Base-by-base conservation (phyloP, 306 rosid species). In the Fragaria iinumae region DNA sequence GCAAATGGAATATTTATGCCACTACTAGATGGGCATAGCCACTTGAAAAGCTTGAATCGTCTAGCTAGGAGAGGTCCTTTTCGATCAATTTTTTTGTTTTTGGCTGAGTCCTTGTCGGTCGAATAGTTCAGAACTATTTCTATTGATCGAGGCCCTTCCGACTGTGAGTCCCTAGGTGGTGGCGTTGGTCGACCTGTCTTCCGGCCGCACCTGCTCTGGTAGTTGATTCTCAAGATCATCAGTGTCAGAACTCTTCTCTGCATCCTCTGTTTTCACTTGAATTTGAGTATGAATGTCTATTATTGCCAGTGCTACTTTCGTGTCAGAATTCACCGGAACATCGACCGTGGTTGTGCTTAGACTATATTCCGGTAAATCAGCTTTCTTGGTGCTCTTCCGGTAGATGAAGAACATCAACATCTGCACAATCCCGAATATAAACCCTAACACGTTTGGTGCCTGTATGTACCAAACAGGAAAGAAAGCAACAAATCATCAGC, bases 361-460 rank as follows among this genome's bases (percentile, higher is more conserved):
- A 48, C 38, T 39, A 27, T 34, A 74, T 47, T 85, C 77, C 11
- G 82, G 86, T 74, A 55, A 76, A 2, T 17, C 39, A 1, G 56
- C 50, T 48, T 80, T 75, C 43, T 56, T 83, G 48, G 57, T 9
- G 20, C 70, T 73, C 67, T 71, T 81, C 21, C 69, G 43, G 86
- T 78, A 86, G n/a, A 81, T 23, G 0, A 41, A n/a, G 74, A 83
- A 83, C 64, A 83, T 13, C 0, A 79, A 55, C 84, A 86, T 83
- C 82, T 86, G 90, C 1, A 75, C 83, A 6, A 72, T 66, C 38
- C 87, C 90, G 11, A 86, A 77, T 14, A 45, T 6, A 27, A 83
- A 86, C 20, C 90, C 90, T 4, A 83, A 64, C 11, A 83, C 38
- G 78, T 83, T 86, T 73, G 90, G 90, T 38, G 84, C 63, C 90